Evolutionary conservation across 2,329 filamentous ascomycete genomes (phyloP).

Genomic region (Botrytis medusae): DNA sequence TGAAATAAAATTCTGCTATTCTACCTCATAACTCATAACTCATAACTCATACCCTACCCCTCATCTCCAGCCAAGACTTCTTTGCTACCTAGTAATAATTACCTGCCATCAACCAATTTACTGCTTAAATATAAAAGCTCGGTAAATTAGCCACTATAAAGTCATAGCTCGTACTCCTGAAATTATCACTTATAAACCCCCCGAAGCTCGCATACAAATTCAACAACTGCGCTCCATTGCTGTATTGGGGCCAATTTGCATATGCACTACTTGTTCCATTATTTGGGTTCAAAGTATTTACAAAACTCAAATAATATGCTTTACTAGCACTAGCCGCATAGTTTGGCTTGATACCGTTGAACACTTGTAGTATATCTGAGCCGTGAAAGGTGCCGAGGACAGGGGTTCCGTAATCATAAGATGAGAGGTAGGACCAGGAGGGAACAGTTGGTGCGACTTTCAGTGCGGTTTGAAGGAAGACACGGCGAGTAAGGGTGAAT

Average conservation of each 20-base stretch:
- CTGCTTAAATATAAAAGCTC: slow-evolving; percentile 29
- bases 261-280: slow-evolving; percentile 45
- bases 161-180: slow-evolving; percentile 47
- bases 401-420: slow-evolving; percentile 69
- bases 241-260: slow-evolving; percentile 52
- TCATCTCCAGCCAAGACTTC: too few relatives aligned
- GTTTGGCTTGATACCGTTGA: slow-evolving; percentile 43
- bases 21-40: background rate
- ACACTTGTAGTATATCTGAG: slow-evolving; percentile 67
- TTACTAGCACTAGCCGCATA: slow-evolving; percentile 58
- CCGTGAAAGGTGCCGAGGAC: slow-evolving; percentile 76
- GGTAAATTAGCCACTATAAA: slow-evolving; percentile 41
- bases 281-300: slow-evolving; percentile 72
- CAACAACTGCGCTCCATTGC: slow-evolving; percentile 48
- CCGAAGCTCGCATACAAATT: slow-evolving; percentile 46
- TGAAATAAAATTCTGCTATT: background rate
- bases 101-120: background rate
- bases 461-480: slow-evolving; percentile 54
- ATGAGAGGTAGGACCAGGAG: slow-evolving; percentile 72
- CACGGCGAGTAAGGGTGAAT: slow-evolving; percentile 70
- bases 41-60: background rate
- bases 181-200: slow-evolving; percentile 48
- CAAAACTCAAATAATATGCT: slow-evolving; percentile 71
- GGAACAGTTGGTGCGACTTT: slow-evolving; percentile 57
- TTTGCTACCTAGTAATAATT: background rate